Evolutionary conservation across 1,284 basidiomycete genomes (phyloP), one percentile per base, ranked within the genome.

Genomic region (Trametes pubescens): DNA sequence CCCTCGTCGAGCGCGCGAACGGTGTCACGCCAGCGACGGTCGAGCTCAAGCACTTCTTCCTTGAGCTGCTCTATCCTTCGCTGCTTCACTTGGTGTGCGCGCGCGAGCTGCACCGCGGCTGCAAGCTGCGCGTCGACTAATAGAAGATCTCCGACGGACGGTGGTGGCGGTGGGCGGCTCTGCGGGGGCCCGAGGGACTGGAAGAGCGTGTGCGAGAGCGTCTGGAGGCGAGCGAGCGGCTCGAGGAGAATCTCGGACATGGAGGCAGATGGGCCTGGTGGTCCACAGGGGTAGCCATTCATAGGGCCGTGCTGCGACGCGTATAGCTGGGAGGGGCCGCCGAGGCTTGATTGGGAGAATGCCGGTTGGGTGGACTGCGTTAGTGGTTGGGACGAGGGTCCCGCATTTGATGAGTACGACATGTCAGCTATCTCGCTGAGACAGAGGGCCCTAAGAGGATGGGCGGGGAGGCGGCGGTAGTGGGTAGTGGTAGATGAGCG

Each of bases 31-130:
- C 92, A 91, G 66, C 80, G 80, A 10, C 76, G 73, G 60, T 93
- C 91, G 6, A 93, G 77, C 37, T 80, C 85, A 7, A 90, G 78
- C 16, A 93, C 86, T 66, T 93, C 91, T 4, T 81, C 75, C 68
- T 91, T 87, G 40, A 94, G 78, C 8, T 80, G 79, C 60, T 93
- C 90, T 47, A 93, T 92, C 63, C 80, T 82, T 57, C 88, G 79
- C 72, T 94, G 92, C 71, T 88, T 88, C 49, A 86, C 82, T 72
- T 94, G 92, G 71, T 94, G 92, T 22, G 80, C 76, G 61, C 89
- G 84, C 2, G 89, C 86, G n/a, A 88, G 78, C 62, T 85, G 84
- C 7, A 93, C 79, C 7, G 89, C 89, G 32, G 77, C 75, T 0
- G 90, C 86, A 21, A 94, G 80, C 3, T 82, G 79, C 10, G 82